Evolutionary conservation across 345 rosid species (phyloP), one percentile per base, ranked within the genome.

Genomic region (Dimocarpus longan): DNA sequence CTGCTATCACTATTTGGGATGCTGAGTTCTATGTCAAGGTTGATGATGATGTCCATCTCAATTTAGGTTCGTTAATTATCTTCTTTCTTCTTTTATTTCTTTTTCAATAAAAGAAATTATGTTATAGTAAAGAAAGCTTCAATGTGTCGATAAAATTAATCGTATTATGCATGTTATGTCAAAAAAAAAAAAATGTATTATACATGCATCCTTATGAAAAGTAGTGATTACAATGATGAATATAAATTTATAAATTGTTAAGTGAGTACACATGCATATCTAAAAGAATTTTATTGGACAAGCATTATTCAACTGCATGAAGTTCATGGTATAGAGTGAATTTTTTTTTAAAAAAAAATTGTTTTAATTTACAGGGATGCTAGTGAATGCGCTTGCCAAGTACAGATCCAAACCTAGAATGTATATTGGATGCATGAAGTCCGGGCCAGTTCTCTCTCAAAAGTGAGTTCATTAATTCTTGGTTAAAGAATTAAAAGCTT

Each of bases 391-490:
- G 3, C 85, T 95, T 12, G 90, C 93, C 0, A 85, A 75, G 57
- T 57, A 93, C 81, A 86, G 92, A 66, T 79, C 88, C 59, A 95
- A 89, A 78, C 93, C 96, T 0, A 81, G 94, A 81, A 80, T 90
- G 21, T 95, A 93, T 78, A 93, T 95, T n/a, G 99, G 99, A 1
- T 95, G 99, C 89, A 95, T 95, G 99, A 95, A 93, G 76, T 93
- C 99, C 1, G 98, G 99, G 2, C 98, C 99, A 0, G 97, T 95
- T 74, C 90, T 95, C 24, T 86, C 91, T 48, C 88, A 86, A 42
- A 88, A 92, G 99, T 95, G 84, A 86, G 86, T 74, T 50, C 5
- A 6, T 21, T 21, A 3, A 32, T 32, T 32, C 2, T 32, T 32
- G 37, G 37, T 32, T 32, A 0, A 32, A 32, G 37, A 32, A 32